Conservation (phyloP, 169 alveolate genomes). For the Plasmodium ovale region DNA sequence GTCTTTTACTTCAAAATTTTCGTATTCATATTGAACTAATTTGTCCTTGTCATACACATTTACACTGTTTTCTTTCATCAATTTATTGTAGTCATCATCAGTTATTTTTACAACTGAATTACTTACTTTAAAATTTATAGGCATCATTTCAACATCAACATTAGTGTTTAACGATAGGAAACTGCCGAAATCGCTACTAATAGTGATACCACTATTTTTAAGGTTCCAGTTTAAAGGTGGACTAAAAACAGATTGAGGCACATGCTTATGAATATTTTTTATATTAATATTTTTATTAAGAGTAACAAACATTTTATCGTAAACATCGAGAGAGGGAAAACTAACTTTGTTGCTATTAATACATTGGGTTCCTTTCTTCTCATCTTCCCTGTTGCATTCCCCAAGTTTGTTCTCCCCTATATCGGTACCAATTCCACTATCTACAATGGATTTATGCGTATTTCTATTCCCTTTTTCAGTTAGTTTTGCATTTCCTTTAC, state of each 20-base stretch:
- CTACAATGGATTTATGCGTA: no score
- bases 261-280: slow-evolving; percentile 3
- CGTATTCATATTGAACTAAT: slow-evolving; percentile 30
- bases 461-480: not conserved
- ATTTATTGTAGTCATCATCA: slow-evolving; percentile 28
- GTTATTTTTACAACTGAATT: slow-evolving; percentile 5
- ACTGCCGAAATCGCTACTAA: not conserved
- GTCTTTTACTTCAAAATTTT: slow-evolving; percentile 47
- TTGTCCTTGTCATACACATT: slow-evolving; percentile 14
- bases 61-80: slow-evolving; percentile 22
- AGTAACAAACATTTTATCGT: not conserved
- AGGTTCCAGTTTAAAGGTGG: not conserved
- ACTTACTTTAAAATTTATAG: slow-evolving; percentile 31
- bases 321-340: not conserved
- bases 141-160: not conserved
- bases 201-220: not conserved
- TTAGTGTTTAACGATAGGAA: not conserved
- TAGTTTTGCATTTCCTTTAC: not conserved
- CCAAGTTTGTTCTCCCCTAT: no score
- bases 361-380: not conserved
- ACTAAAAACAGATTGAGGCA: not conserved
- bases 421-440: no score
- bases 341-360: not conserved
- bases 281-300: not conserved
- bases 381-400: not conserved